Base-by-base conservation (phyloP, 257 asterid species). In the Ophiorrhiza pumila region DNA sequence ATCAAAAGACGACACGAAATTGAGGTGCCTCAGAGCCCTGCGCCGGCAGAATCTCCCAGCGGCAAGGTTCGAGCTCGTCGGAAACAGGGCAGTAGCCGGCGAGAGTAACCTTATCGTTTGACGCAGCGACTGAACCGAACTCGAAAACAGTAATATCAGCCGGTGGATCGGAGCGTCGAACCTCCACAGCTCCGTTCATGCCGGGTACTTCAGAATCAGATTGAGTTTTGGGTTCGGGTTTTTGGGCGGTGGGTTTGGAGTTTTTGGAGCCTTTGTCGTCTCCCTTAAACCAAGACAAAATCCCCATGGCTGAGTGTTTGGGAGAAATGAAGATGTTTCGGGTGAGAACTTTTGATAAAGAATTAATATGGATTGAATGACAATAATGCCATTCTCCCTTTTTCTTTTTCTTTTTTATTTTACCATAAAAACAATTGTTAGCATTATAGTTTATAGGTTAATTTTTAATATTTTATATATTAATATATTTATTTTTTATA, bases 121-220 rank as follows among this genome's bases (percentile, higher is more conserved):
- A 82, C 29, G 91, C 88, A 7, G 93, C 89, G 47, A 91, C 90
- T 25, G 96, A 89, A 20, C 96, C 96, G 72, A 91, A 91, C 65
- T 89, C 96, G 80, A 91, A 90, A 32, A 88, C 88, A 25, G 93
- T 86, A 31, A 89, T 75, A 31, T 86, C 96, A 4, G 71, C 72
- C 29, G 76, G 72, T 4, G 57, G 77, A 70, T 56, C 75, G 46
- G 91, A 89, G 23, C 91, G 78, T 3, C 77, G 85, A 46, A 87
- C 96, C 83, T 89, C 94, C 77, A 91, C 79, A 39, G 96, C 96
- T 25, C 95, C 97, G 82, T 91, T 91, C 96, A 89, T 85, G 55
- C 90, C 94, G 8, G 93, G 87, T 17, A 61, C 88, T 73, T 84
- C 87, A 61, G 80, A 41, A 15, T 71, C 20, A 5, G 77, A 7